Conservation (phyloP, 352 stramenopile species). For the Pythium pyrilobum region DNA sequence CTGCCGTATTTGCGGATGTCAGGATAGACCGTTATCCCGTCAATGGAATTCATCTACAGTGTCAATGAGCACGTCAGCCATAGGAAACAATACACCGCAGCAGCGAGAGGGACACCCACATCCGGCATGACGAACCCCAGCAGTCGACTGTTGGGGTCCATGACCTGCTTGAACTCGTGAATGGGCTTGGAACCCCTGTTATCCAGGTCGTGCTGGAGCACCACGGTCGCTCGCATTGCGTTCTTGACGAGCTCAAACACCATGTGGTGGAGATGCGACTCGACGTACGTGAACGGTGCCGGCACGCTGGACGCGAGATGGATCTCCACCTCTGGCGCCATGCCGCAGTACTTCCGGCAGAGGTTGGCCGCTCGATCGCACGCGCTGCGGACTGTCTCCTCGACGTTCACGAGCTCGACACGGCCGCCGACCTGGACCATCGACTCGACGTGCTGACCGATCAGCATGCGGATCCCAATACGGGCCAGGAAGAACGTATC, state of each 20-base stretch:
- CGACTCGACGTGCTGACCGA: slow-evolving; percentile 88
- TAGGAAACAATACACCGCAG: background rate
- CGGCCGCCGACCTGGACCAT: slow-evolving; percentile 51
- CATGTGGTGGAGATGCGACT: slow-evolving; percentile 83
- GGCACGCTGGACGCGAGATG: slow-evolving; percentile 35
- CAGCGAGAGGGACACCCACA: slow-evolving; percentile 39
- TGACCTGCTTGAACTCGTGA: slow-evolving; percentile 56
- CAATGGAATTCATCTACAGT: slow-evolving; percentile 6
- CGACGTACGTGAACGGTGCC: slow-evolving; percentile 76
- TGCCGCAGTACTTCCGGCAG: slow-evolving; percentile 51
- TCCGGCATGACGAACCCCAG: slow-evolving; percentile 71
- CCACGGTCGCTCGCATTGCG: slow-evolving; percentile 95
- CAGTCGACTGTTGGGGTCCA: slow-evolving; percentile 57
- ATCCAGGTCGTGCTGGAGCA: slow-evolving; percentile 85
- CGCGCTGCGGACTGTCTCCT: slow-evolving; percentile 56
- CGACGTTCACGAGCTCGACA: slow-evolving; percentile 67
- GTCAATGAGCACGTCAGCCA: slow-evolving; percentile 26
- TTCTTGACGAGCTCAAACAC: slow-evolving; percentile 98
- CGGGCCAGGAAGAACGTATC: slow-evolving; percentile 98
- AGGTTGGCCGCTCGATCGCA: slow-evolving; percentile 46
- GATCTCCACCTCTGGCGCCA: slow-evolving; percentile 56
- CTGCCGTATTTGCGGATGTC: slow-evolving; percentile 65
- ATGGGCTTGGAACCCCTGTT: slow-evolving; percentile 30
- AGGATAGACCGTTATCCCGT: slow-evolving; percentile 66
- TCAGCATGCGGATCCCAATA: slow-evolving; percentile 99